Evolutionary conservation across 148 eudicot genomes (phyloP).

Genomic region (Linanthus parryae): DNA sequence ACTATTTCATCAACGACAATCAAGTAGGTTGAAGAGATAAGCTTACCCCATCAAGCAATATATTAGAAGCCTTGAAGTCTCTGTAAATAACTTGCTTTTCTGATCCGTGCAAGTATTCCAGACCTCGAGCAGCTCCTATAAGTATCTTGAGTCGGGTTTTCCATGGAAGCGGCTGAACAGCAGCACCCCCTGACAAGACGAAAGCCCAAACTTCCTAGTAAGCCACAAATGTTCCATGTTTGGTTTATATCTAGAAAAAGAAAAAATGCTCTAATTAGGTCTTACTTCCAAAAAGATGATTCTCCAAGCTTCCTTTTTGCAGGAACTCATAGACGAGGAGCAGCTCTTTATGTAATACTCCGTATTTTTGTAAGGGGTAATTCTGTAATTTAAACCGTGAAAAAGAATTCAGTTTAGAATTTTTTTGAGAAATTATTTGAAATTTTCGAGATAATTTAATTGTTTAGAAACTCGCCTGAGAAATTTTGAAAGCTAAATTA

Average conservation of each 20-base stretch:
- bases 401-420: too few relatives aligned
- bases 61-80: constrained; percentile 77
- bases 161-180: constrained; percentile 84
- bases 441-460: too few relatives aligned
- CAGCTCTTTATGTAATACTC: too few relatives aligned
- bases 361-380: too few relatives aligned
- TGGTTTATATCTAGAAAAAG: background rate
- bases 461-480: too few relatives aligned
- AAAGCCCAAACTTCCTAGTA: background rate
- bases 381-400: too few relatives aligned
- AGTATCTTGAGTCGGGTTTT: constrained; percentile 55
- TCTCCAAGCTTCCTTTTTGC: constrained; percentile 72
- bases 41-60: constrained; percentile 71
- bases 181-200: constrained; percentile 42
- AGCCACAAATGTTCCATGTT: background rate
- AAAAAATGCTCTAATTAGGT: background rate
- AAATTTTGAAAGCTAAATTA: too few relatives aligned
- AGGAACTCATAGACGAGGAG: constrained; percentile 72
- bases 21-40: too few relatives aligned
- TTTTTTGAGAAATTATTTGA: too few relatives aligned
- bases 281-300: constrained; percentile 81
- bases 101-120: constrained; percentile 56
- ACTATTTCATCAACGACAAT: too few relatives aligned
- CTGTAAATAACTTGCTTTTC: constrained; percentile 56
- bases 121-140: constrained; percentile 75